Percentiles rank a stretch among this genome's conserved stretches.
Evolutionary conservation across 169 alveolate genomes (phyloP).

Genomic region (Cryptosporidium parvum): DNA sequence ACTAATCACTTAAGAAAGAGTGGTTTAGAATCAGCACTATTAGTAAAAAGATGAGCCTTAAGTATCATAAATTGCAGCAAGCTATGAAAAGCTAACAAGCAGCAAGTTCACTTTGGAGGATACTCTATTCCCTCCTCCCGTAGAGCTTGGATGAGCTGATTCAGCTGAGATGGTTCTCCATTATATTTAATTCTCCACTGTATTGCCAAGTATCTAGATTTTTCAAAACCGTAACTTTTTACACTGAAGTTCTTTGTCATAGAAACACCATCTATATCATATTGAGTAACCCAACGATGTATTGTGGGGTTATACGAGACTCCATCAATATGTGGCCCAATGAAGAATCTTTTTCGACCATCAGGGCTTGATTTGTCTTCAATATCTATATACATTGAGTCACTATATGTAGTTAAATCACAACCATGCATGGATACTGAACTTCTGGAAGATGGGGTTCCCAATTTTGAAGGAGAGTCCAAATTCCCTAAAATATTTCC

Average conservation of each 20-base stretch:
- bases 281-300: slow-evolving; percentile 75
- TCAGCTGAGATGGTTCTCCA: slow-evolving; percentile 69
- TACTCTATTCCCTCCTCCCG: slow-evolving; percentile 60
- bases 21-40: background rate
- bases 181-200: slow-evolving; percentile 59
- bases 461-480: background rate
- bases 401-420: background rate
- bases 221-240: slow-evolving; percentile 73
- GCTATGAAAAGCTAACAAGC: background rate
- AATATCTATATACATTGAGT: slow-evolving; percentile 52
- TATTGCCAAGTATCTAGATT: slow-evolving; percentile 64
- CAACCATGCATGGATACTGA: slow-evolving; percentile 6
- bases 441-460: slow-evolving; percentile 25
- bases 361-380: slow-evolving; percentile 47
- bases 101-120: slow-evolving; percentile 53
- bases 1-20: background rate
- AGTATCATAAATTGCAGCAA: background rate
- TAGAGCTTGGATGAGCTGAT: slow-evolving; percentile 45
- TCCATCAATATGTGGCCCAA: slow-evolving; percentile 67
- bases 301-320: slow-evolving; percentile 50
- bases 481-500: background rate
- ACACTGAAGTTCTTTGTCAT: slow-evolving; percentile 62
- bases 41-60: slow-evolving; percentile 22
- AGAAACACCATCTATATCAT: slow-evolving; percentile 51
- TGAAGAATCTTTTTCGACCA: slow-evolving; percentile 60